Percentiles rank a stretch among this genome's conserved stretches.
phyloP scores from a whole-genome alignment of 495 filamentous ascomycete species.

The Aspergillus cristatus region DNA sequence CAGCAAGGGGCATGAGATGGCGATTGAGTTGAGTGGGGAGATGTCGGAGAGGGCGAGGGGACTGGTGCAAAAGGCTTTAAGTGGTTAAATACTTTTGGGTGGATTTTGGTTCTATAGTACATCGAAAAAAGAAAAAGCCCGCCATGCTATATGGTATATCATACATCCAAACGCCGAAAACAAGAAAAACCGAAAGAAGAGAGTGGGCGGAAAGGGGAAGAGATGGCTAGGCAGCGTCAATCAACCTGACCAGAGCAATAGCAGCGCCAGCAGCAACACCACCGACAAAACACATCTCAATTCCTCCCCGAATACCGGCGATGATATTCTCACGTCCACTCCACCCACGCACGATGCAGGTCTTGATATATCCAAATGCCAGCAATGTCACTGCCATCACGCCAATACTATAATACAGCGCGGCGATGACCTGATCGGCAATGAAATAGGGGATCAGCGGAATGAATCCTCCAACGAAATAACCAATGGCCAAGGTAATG shows the following conservation, averaged over 20 bases:
- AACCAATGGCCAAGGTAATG: constrained; percentile 57
- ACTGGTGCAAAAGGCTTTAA: constrained; percentile 56
- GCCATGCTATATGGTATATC: constrained; percentile 11
- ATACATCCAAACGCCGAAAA: not conserved
- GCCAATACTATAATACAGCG: constrained; percentile 57
- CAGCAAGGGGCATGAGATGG: constrained; percentile 53
- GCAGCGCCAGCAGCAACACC: constrained; percentile 57
- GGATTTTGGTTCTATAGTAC: constrained; percentile 12
- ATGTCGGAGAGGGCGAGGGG: constrained; percentile 49
- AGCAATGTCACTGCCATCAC: constrained; percentile 62
- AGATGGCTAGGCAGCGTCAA: constrained; percentile 16
- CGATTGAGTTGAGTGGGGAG: constrained; percentile 43
- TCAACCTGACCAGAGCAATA: constrained; percentile 48
- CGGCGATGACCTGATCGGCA: constrained; percentile 43
- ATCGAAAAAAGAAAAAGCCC: no score
- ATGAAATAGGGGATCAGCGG: constrained; percentile 69
- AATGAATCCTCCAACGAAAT: constrained; percentile 64
- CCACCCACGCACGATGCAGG: constrained; percentile 40
- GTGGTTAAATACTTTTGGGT: no score
- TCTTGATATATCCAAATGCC: constrained; percentile 63
- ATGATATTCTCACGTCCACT: constrained; percentile 27
- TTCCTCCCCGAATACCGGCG: constrained; percentile 38
- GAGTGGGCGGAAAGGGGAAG: no score
- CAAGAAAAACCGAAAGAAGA: constrained; percentile 4
- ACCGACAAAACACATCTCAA: constrained; percentile 59